Base-by-base conservation (phyloP, 306 rosid genomes). In the Crataegus laevigata region DNA sequence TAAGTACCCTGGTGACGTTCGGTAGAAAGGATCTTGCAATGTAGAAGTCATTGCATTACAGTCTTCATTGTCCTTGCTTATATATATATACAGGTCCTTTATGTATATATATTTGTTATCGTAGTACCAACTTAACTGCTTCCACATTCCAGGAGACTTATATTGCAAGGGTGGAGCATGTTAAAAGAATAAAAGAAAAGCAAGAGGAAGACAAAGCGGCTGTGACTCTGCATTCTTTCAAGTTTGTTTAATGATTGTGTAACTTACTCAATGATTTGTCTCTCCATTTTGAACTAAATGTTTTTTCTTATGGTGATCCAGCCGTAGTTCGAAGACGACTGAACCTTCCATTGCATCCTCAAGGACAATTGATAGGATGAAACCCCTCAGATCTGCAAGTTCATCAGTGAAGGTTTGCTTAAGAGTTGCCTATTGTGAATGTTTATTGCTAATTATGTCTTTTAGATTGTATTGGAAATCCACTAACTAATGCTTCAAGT, bases 191-290 rank as follows among this genome's bases (percentile, higher is more conserved):
- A 26, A 94, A 91, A 80, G 82, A 85, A 77, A 89, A 85, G 86
- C 98, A 91, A 83, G 98, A 90, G 17, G 86, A 86, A 79, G 96
- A 90, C 80, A 90, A 88, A 84, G 96, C 82, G 1, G 73, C 80
- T 8, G 91, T 85, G 78, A 79, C 58, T 74, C 90, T 94, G 81
- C 91, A 82, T 78, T 89, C 98, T 69, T 91, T 90, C 86, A 84
- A 85, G 98, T 94, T 66, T 77, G 94, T 88, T 68, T 73, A 50
- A 18, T 76, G 52, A 68, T 58, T 47, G 8, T 18, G 13, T 19
- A 76, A 57, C 43, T 55, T 32, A 57, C 52, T 81, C 0, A 32
- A 73, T 9, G 30, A 38, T 28, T 32, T 55, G 21, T 63, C 21
- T 73, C 29, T 51, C 72, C 15, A 38, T 65, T 40, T 84, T 81